These are phyloP conservation scores for Acanthamoeba triangularis DNA, from an alignment of 208 protist genomes.

Conservation along the genomic window DNA sequence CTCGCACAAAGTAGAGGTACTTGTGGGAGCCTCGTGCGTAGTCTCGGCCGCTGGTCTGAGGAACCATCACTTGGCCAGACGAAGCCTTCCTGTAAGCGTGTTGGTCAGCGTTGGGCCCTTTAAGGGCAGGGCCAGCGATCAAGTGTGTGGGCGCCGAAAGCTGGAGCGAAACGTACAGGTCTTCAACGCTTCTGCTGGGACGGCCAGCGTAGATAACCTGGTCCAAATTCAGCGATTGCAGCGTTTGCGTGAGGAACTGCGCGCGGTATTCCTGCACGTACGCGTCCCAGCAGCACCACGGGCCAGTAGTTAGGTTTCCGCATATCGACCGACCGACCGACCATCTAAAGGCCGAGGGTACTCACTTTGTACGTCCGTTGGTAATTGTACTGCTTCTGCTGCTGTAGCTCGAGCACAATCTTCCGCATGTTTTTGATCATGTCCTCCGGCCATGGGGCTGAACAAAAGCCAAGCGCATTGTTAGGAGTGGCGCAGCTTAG, in stretches of 20 bases:
- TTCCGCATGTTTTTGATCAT: conserved; percentile 37
- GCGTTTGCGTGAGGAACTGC: conserved; percentile 31
- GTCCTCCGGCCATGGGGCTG: not conserved
- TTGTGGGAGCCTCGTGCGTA: conserved; percentile 58
- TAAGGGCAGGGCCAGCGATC: no score
- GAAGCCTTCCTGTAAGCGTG: not conserved
- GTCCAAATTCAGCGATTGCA: conserved; percentile 15
- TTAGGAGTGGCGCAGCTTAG: no score
- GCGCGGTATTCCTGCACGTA: not conserved
- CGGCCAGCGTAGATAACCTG: conserved; percentile 24
- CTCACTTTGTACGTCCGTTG: conserved; percentile 46
- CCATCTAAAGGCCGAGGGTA: no score
- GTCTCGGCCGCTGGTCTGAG: conserved; percentile 1
- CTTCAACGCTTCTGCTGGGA: not conserved
- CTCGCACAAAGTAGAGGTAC: conserved; percentile 61
- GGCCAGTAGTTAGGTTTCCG: not conserved
- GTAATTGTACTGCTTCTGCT: conserved; percentile 38
- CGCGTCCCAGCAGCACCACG: not conserved
- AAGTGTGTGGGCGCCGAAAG: no score
- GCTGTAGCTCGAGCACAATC: not conserved
- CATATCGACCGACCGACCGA: no score
- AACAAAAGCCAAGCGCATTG: no score
- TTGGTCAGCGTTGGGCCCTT: not conserved
- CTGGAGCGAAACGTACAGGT: no score
- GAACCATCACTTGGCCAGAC: not conserved